phyloP scores from a whole-genome alignment of 2,329 filamentous ascomycete species.

The Beauveria brongniartii region DNA sequence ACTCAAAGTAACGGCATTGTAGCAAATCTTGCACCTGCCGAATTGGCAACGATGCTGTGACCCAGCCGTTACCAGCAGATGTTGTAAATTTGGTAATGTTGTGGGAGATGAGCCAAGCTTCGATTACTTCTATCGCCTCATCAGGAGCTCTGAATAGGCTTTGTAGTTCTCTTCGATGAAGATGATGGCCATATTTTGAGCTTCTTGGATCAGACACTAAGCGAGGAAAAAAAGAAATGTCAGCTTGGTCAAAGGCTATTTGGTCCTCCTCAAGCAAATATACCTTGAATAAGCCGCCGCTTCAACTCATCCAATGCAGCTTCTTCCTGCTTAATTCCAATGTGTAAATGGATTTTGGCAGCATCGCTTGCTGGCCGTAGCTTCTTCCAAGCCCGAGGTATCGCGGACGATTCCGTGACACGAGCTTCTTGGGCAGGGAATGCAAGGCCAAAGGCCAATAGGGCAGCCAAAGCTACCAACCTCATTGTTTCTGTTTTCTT shows the following conservation, averaged over 20 bases:
- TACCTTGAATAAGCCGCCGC: conserved; percentile 2
- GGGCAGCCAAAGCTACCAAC: neutral
- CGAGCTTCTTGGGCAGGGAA: neutral
- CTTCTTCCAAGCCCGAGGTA: neutral
- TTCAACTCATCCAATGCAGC: neutral
- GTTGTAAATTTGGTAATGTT: neutral
- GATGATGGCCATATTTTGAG: neutral
- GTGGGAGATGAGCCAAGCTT: neutral
- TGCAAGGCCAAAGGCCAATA: neutral
- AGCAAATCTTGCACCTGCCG: conserved; percentile 1
- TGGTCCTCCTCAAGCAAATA: neutral
- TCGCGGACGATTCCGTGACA: neutral
- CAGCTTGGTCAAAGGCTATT: neutral
- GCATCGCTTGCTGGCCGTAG: neutral
- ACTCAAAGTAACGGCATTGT: conserved; percentile 8
- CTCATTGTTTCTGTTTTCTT: neutral
- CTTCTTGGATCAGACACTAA: conserved; percentile 3
- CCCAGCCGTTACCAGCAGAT: neutral
- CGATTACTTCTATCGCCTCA: neutral
- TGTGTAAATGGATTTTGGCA: neutral
- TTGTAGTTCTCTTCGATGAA: neutral
- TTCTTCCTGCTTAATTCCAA: conserved; percentile 1
- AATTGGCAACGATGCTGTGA: neutral
- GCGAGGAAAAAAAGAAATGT: neutral
- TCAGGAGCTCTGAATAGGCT: neutral